Evolutionary conservation across 495 filamentous ascomycete genomes (phyloP), one percentile per base, ranked within the genome.

Genomic region (Emericellopsis terricola): DNA sequence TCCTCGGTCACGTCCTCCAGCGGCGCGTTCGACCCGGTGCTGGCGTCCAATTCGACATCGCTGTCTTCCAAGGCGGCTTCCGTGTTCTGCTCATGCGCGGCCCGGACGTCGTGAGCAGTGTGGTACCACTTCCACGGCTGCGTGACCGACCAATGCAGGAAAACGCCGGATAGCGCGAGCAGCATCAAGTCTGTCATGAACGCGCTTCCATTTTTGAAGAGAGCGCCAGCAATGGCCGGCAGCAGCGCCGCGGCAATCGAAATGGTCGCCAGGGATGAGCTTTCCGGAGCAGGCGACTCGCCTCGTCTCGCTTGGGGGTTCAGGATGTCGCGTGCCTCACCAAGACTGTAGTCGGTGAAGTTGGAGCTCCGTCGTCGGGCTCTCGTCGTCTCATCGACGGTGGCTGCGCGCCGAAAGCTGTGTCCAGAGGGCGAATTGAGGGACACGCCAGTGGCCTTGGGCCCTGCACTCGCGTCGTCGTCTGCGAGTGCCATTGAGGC

Each of bases 91-190:
- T 60, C 52, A 9, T 74, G 64, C 31, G 50, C 48, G 11, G 54
- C 31, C 19, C 68, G 62, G 16, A 76, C 48, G 23, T 70, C 52
- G 48, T 89, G 82, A 1, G 86, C 78, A 1, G 79, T 71, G 36
- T 76, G 68, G 55, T 94, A 94, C 86, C 86, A 94, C 37, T 84
- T 72, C 87, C 89, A 97, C 45, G 89, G 91, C 37, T 85, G 55
- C 36, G 81, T 75, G 5, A 94, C 76, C 14, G 81, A 84, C 87
- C 85, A 94, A 50, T 96, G 87, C 34, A 97, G 60, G 43, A 96
- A 93, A 4, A 94, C 65, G 1, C 76, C 78, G 0, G 77, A 78
- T 32, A 97, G 46, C 4, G 65, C 67, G 18, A 97, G 55, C 29
- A 96, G 61, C 16, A 84, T 77, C 7, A 89, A 51, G 46, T 97